Base-by-base conservation (phyloP, 2,329 filamentous ascomycete genomes). In the Fusarium irregulare region DNA sequence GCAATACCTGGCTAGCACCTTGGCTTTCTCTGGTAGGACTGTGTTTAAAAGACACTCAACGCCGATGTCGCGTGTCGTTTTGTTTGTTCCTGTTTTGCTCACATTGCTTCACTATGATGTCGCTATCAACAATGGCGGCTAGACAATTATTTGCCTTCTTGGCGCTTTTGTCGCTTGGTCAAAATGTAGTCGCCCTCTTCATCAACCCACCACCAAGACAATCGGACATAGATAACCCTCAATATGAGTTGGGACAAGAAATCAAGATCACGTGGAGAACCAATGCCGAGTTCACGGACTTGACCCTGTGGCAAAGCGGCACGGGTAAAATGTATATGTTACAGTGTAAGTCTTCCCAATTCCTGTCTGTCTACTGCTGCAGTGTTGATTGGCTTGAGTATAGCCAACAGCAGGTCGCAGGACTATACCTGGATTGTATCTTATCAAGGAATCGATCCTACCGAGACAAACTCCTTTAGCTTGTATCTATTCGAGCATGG, bases 361-460 rank as follows among this genome's bases (percentile, higher is more conserved):
- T 4, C 4, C 3, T 11, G 1, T 7, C 0, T 0, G 5, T 1
- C 4, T 14, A 8, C 10, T 14, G 8, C 1, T 7, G 10, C 13
- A 4, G 8, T 14, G 7, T 18, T n/a, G 6, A 10, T 18, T 54
- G 7, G 46, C 12, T 1, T 1, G 14, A 5, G 3, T 12, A 1
- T 6, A 64, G 60, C 42, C 5, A 62, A 64, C 42, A 64, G 60
- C 48, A 56, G 48, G 20, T 55, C 58, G 3, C 27, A 63, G 32
- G 47, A 63, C 2, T 62, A 63, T 2, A 42, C 41, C 2, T 64
- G 48, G 48, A 64, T 64, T 7, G 58, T 14, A 2, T 64, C 58
- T 1, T 64, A 64, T 27, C 42, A 64, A 41, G 58, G 47, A 18
- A 64, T 62, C 4, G 48, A 64, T 1, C 47, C 57, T 14, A n/a